phyloP scores from a whole-genome alignment of 2,329 filamentous ascomycete species.

The Exophiala sideris region DNA sequence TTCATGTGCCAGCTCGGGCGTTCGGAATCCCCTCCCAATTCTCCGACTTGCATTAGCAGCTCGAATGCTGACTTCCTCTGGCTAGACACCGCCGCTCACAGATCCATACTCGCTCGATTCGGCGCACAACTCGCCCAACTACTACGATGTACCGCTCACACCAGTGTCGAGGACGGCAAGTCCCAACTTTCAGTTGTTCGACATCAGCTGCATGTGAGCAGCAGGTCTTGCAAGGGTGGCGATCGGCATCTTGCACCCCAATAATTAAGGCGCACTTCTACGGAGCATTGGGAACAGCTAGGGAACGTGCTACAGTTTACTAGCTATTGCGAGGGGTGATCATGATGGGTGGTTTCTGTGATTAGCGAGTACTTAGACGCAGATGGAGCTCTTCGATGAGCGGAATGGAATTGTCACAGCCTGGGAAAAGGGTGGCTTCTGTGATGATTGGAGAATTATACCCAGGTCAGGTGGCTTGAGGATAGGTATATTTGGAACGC shows the following conservation, averaged over 20 bases:
- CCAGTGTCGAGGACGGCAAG: constrained; percentile 42
- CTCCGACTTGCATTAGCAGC: constrained; percentile 16
- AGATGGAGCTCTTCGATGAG: constrained; percentile 1
- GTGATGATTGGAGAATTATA: background rate
- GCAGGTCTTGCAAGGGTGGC: background rate
- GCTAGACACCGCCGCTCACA: constrained; percentile 38
- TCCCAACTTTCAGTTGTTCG: constrained; percentile 33
- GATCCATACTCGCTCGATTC: constrained; percentile 41
- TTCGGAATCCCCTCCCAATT: constrained; percentile 1
- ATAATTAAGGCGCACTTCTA: background rate
- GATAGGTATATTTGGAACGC: no score
- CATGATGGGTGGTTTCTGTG: background rate
- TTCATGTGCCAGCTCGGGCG: constrained; percentile 7
- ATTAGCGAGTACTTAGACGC: constrained; percentile 5
- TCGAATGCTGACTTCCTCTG: constrained; percentile 26
- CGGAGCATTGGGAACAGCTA: background rate
- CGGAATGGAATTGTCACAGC: background rate
- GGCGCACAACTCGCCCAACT: constrained; percentile 41
- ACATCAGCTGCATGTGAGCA: constrained; percentile 23
- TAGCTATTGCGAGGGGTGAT: constrained; percentile 1
- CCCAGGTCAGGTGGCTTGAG: no score
- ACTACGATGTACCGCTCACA: constrained; percentile 40
- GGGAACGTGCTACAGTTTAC: background rate
- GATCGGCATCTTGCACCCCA: no score
- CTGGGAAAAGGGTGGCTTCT: background rate